phyloP scores from a whole-genome alignment of 352 stramenopile species.

The Phytophthora pistaciae region DNA sequence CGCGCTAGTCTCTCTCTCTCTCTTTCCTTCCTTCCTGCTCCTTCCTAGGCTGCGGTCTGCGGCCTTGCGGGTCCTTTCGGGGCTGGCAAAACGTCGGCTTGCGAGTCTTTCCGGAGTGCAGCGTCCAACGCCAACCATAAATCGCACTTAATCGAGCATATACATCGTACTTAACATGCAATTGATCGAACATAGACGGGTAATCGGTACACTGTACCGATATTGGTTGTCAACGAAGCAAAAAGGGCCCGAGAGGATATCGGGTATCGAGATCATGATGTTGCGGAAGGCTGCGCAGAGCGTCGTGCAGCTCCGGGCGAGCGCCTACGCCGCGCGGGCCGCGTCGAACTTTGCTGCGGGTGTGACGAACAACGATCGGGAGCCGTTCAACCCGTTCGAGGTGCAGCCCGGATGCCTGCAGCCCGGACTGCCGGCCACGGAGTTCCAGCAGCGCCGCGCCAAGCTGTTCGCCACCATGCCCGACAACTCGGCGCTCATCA shows the following conservation, averaged over 20 bases:
- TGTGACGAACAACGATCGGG: slow-evolving; percentile 19
- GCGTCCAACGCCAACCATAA: slow-evolving; percentile 33
- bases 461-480: slow-evolving; percentile 73
- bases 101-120: not conserved
- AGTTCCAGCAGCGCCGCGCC: slow-evolving; percentile 72
- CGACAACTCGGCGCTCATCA: slow-evolving; percentile 76
- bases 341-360: slow-evolving; percentile 47
- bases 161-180: not conserved
- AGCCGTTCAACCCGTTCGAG: slow-evolving; percentile 59
- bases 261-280: slow-evolving; percentile 12
- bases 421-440: slow-evolving; percentile 59
- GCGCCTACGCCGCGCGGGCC: slow-evolving; percentile 12
- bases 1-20: not conserved
- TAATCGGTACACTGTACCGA: not conserved
- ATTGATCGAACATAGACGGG: not conserved
- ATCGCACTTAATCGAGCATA: slow-evolving; percentile 21
- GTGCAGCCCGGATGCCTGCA: slow-evolving; percentile 56
- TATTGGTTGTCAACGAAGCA: not conserved
- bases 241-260: not conserved
- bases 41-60: not conserved
- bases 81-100: slow-evolving; percentile 23
- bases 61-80: slow-evolving; percentile 21
- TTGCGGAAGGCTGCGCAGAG: slow-evolving; percentile 26
- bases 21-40: not conserved
- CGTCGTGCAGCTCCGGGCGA: not conserved